Evolutionary conservation across 2,329 filamentous ascomycete species (phyloP), one percentile per base, ranked within the genome.

Genomic region (Colletotrichum falcatum): DNA sequence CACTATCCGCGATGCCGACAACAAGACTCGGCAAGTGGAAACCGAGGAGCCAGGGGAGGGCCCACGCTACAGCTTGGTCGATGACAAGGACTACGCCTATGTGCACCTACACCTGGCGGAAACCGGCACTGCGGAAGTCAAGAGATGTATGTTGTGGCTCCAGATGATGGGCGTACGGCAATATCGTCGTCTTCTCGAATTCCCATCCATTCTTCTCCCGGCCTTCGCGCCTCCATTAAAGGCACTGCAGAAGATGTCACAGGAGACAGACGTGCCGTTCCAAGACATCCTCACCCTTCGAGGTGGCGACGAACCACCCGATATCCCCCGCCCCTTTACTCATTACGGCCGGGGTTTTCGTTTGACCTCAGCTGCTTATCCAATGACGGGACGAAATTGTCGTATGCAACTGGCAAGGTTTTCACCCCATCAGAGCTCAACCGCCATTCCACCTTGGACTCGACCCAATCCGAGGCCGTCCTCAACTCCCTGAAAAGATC

Each of bases 191-290:
- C 80, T 92, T 0, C 82, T 91, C 1, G 90, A 92, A 72, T 91
- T 92, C 66, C 90, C 89, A 0, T 87, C 86, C 0, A 80, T 91
- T 5, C 77, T 92, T 2, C 79, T 90, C 2, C 83, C 86, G 0
- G 83, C 89, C 0, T 91, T 92, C 73, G 79, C 84, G 33, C 86
- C 87, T 33, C 90, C 86, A 0, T 80, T 92, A 0, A 77, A 82
- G 53, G 86, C 86, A 0, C 79, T 92, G 3, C 88, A 92, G 74
- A 75, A 78, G 1, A 88, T 90, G 80, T 83, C 82, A 12, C 73
- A 74, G 16, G 79, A 71, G 20, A 77, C 78, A 0, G 74, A 82
- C 37, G 70, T 90, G 2, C 87, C 88, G 1, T 88, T 89, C 62
- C 75, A 81, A 12, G 77, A 87, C 3, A 77, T 88, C 26, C 75